Evolutionary conservation across 1,284 basidiomycete species (phyloP), one percentile per base, ranked within the genome.

Genomic region (Mycocalia duriaeana): DNA sequence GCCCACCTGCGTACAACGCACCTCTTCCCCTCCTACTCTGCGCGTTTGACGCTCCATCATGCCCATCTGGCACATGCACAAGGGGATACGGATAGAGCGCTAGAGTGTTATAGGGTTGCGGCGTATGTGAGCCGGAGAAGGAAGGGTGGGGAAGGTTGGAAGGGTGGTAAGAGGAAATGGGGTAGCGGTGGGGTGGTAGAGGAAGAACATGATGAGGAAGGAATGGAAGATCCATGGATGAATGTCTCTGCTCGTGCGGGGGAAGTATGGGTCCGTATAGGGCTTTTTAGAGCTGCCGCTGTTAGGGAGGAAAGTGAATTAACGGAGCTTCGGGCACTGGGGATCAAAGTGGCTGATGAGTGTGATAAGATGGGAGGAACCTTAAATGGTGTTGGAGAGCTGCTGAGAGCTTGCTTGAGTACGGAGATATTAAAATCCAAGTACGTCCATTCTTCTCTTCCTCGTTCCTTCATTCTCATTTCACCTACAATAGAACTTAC

Each of bases 21-120:
- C 9, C 62, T 88, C 28, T 90, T 85, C 56, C 53, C 60, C 5
- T 49, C 63, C 0, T 89, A 82, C 56, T 70, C 79, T 2, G 70
- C 80, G 0, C 77, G 82, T 4, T 78, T 89, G 13, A 73, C 83
- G 1, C 68, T 89, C 3, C 76, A 83, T 49, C 76, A 86, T 50
- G 85, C 79, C 0, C 84, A 89, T 50, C 73, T 89, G 18, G 79
- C 84, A 6, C 86, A 89, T 58, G 78, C 82, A 4, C 56, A 63
- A 3, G 68, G 68, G 0, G 57, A 63, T 5, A 60, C 64, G 1
- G 65, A 69, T 9, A 70, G 77, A 2, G 86, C 86, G 14, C 53
- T 69, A 36, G 65, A 72, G 25, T 86, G 82, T 49, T 89, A 89
- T 60, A 68, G 66, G 34, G 73, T 82, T 3, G 81, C 85, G 3